phyloP scores from a whole-genome alignment of 179 eudicot genomes.

The Corrigiola litoralis region DNA sequence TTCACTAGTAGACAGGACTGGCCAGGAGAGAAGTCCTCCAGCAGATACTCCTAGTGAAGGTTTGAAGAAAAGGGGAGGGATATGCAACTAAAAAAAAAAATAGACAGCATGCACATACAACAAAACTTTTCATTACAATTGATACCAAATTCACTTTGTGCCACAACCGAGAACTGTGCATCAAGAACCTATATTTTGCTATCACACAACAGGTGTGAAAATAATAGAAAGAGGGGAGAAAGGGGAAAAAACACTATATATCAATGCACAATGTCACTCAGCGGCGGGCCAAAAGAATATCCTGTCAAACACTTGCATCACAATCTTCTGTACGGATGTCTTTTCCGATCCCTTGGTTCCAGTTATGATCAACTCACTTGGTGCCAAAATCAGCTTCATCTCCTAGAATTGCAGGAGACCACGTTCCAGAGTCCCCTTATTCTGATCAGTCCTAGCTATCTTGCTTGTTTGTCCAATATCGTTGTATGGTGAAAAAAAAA shows the following conservation, averaged over 20 bases:
- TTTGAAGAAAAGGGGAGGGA: no score
- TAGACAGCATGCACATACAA: background rate
- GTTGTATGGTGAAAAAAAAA: slow-evolving; percentile 1
- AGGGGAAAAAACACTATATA: slow-evolving; percentile 12
- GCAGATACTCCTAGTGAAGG: no score
- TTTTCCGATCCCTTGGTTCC: background rate
- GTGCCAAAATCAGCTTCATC: slow-evolving; percentile 19
- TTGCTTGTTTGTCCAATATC: slow-evolving; percentile 13
- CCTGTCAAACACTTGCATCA: slow-evolving; percentile 9
- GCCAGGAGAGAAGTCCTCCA: no score
- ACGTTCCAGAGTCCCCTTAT: slow-evolving; percentile 30
- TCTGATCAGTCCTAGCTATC: slow-evolving; percentile 18
- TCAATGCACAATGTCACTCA: slow-evolving; percentile 17
- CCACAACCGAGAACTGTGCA: slow-evolving; percentile 9
- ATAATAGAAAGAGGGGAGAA: background rate
- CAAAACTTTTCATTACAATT: slow-evolving; percentile 15
- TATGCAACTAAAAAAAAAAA: background rate
- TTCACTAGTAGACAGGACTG: no score
- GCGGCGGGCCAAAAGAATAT: slow-evolving; percentile 12
- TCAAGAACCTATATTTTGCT: slow-evolving; percentile 17
- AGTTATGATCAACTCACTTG: background rate
- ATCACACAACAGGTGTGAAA: slow-evolving; percentile 8
- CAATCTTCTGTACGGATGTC: background rate
- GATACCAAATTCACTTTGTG: slow-evolving; percentile 3
- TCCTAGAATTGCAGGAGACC: slow-evolving; percentile 22